Evolutionary conservation across 1,139 yeast genomes (phyloP), one percentile per base, ranked within the genome.

Genomic region (Geotrichum bryndzae): DNA sequence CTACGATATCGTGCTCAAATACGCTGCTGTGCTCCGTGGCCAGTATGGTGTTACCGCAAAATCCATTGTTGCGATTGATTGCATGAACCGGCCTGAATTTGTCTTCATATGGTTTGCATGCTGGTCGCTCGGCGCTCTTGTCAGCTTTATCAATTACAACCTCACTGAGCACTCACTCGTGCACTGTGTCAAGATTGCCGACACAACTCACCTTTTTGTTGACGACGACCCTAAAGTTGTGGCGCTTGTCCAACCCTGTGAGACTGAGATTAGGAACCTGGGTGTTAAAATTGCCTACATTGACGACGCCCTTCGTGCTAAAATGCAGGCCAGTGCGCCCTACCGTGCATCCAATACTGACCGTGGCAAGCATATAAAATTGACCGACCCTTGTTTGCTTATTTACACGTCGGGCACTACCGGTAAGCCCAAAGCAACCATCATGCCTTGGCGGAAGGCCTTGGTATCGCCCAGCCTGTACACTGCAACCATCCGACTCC

Each of bases 351-450:
- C 84, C 2, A 69, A 68, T 46, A 61, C 65, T 25, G 69, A 68
- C 46, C 69, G 77, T 56, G 66, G 67, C 61, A 70, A 70, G 13
- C 64, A 63, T 53, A 69, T 66, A 53, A 61, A 63, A 56, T 60
- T 65, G 63, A 60, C 53, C 54, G 83, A 84, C 63, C 82, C 94
- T 11, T 86, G 90, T 46, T 82, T 87, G 65, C 80, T 90, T 68
- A 89, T 94, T 63, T 92, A 87, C 73, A 94, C 99, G 1, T 88
- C 96, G 0, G 99, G 99, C 54, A 92, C 98, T 10, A 90, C 98
- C 0, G 98, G 98, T 0, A 76, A 91, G 66, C 98, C 99, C 15
- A 94, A 94, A 74, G 90, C 97, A 3, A 98, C 96, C 3, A 87
- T 90, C 65, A 87, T 92, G 85, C 87, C 96, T 3, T 91, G 97